Evolutionary conservation across 768 basidiomycete species (phyloP), one percentile per base, ranked within the genome.

Genomic region (Kwoniella heveanensis): DNA sequence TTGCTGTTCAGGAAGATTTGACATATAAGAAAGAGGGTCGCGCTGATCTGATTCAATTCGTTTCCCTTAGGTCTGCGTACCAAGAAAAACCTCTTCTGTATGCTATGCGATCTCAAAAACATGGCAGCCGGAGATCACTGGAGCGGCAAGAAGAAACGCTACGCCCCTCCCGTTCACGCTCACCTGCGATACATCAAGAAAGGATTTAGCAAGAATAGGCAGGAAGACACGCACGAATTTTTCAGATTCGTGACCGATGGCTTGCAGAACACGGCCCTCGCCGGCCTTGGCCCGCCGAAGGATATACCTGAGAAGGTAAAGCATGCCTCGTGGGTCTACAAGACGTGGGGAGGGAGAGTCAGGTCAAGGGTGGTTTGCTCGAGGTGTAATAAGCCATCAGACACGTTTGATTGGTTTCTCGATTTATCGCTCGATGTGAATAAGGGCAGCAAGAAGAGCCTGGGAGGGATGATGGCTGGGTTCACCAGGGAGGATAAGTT

Each of bases 221-320:
- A 99, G 79, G 96, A 99, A 77, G 96, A 99, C 78, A 88, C 96
- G 9, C 96, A 99, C 77, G 96, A 99, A 80, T 98, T 98, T 76
- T 86, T 99, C 53, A 88, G 96, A 30, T 96, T 94, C 79, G 88
- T 88, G 21, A 87, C 97, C 29, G 96, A 99, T 73, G 89, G 88
- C 26, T 80, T 98, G 56, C 96, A 98, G 80, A 90, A 88, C 73
- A 85, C 89, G 7, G 90, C 89, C 76, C 82, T 94, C 60, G 85
- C 85, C 51, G 90, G 88, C 19, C 79, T 69, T 87, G 10, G 87
- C 88, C 63, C 84, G 84, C 1, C 86, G 47, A 80, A 76, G 54
- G 75, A 79, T 65, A 67, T 72, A 6, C 70, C 79, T 13, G 73
- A 76, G 25, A 68, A 71, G 26, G n/a, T 80, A 55, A 81, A 81